Conservation (phyloP, 352 stramenopile species). For the Phytopythium montanum region DNA sequence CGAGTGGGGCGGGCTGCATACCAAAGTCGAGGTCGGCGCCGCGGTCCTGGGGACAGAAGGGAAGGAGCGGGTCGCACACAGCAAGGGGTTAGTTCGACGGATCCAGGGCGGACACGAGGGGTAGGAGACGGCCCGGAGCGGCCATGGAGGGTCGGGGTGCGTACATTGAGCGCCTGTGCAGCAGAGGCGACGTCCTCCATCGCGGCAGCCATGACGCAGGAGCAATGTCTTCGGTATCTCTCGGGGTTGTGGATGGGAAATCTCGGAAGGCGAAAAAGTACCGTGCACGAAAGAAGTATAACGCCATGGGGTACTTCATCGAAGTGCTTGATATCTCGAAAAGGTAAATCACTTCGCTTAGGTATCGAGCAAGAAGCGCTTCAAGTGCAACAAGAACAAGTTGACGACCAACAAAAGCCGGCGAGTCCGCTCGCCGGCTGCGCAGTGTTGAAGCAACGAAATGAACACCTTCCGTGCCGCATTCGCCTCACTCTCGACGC, state of each 20-base stretch:
- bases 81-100: background rate
- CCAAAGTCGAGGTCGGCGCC: conserved; percentile 68
- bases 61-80: background rate
- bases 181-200: conserved; percentile 40
- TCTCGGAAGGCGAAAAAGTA: background rate
- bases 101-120: no score
- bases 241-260: background rate
- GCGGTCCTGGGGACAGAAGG: conserved; percentile 45
- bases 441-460: background rate
- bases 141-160: conserved; percentile 1
- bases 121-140: background rate
- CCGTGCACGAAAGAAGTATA: background rate
- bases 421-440: background rate
- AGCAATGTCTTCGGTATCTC: background rate
- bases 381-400: background rate
- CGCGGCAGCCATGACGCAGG: background rate
- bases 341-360: no score
- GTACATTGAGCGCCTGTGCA: conserved; percentile 50
- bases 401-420: background rate
- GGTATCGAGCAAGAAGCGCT: background rate
- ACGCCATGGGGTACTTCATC: background rate
- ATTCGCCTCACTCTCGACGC: background rate
- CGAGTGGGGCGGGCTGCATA: conserved; percentile 13
- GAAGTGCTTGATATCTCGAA: background rate
- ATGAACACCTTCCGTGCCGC: background rate